Evolutionary conservation across 192 early-diverging fungal species (phyloP).

Genomic region (Linnemannia elongata): DNA sequence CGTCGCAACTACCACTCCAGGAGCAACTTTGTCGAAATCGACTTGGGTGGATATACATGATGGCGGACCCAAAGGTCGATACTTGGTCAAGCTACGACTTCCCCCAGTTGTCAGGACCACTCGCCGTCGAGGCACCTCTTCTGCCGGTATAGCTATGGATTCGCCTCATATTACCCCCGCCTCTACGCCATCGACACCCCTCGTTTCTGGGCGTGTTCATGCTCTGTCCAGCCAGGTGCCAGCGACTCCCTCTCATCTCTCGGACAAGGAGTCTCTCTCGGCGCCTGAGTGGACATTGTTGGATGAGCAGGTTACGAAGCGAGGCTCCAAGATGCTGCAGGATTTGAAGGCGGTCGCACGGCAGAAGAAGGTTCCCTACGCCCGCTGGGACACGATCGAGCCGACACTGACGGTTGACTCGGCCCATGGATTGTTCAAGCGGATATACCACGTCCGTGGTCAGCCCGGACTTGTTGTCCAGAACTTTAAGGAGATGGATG

Average conservation of each 20-base stretch:
- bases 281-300: constrained; percentile 20
- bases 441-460: constrained; percentile 67
- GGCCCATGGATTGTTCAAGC: constrained; percentile 71
- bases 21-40: not conserved
- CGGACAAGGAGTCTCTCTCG: constrained; percentile 16
- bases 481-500: constrained; percentile 70
- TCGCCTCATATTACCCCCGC: not conserved
- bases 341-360: constrained; percentile 32
- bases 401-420: constrained; percentile 50
- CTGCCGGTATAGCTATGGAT: not conserved
- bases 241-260: not conserved
- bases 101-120: constrained; percentile 1
- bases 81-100: constrained; percentile 35
- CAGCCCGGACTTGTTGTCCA: constrained; percentile 64
- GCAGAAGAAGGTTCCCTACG: constrained; percentile 48
- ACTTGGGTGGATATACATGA: constrained; percentile 41
- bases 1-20: not conserved
- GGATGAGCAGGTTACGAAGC: constrained; percentile 46
- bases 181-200: constrained; percentile 31
- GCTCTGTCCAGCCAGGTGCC: constrained; percentile 35
- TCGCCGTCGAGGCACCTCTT: not conserved
- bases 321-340: constrained; percentile 28
- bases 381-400: constrained; percentile 40
- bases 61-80: constrained; percentile 28
- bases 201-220: not conserved